These are phyloP conservation scores for Trichoderma atroviride DNA, from an alignment of 2,329 filamentous ascomycete genomes.

Conservation along the genomic window DNA sequence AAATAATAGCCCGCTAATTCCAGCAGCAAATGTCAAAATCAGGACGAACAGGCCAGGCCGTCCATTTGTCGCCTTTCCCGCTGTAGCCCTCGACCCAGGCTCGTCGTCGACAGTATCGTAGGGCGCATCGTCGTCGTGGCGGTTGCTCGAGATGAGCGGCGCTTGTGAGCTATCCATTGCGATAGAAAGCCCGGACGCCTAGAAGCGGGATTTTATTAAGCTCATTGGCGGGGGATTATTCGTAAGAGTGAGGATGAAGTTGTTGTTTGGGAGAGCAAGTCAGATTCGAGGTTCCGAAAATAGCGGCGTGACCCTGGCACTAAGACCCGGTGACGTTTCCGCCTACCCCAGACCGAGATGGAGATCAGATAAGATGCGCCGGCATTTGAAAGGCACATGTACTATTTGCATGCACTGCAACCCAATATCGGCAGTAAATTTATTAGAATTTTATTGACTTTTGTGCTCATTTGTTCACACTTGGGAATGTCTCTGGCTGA, in stretches of 20 bases:
- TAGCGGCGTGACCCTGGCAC: slow-evolving; percentile 24
- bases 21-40: slow-evolving; percentile 64
- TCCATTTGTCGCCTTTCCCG: slow-evolving; percentile 36
- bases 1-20: slow-evolving; percentile 68
- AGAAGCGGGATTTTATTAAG: background rate
- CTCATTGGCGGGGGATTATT: slow-evolving; percentile 3
- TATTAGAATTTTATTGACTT: background rate
- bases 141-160: slow-evolving; percentile 42
- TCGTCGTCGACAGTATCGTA: slow-evolving; percentile 37
- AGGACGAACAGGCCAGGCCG: slow-evolving; percentile 59
- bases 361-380: slow-evolving; percentile 15
- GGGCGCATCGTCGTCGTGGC: slow-evolving; percentile 37
- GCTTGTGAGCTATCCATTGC: slow-evolving; percentile 44
- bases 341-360: slow-evolving; percentile 1
- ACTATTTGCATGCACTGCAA: background rate
- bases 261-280: background rate
- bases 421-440: background rate
- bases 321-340: slow-evolving; percentile 18
- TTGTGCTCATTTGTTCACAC: background rate
- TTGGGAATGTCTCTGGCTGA: background rate
- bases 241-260: background rate
- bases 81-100: slow-evolving; percentile 30
- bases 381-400: background rate
- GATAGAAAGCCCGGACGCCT: background rate
- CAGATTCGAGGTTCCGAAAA: slow-evolving; percentile 1